A percentile compares a stretch with the other conserved stretches of the same genome.
phyloP scores from a whole-genome alignment of 768 basidiomycete genomes.

The Mycena kentingensis region DNA sequence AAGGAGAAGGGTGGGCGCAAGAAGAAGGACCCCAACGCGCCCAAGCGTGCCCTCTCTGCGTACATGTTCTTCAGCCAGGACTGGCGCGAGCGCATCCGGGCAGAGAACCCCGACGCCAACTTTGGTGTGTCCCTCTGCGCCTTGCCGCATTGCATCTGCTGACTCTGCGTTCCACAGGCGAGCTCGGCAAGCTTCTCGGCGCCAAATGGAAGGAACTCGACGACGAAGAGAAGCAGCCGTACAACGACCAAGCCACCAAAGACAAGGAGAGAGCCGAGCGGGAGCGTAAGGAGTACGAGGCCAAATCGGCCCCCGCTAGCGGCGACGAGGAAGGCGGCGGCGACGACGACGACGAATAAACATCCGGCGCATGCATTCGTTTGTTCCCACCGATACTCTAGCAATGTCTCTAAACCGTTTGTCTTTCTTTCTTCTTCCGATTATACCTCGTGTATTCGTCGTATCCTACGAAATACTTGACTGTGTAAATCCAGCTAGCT shows the following conservation, averaged over 20 bases:
- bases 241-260: constrained; percentile 79
- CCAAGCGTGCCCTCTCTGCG: constrained; percentile 91
- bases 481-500: neutral
- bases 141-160: constrained; percentile 6
- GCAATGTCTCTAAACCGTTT: neutral
- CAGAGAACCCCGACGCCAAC: constrained; percentile 91
- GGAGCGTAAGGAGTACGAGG: constrained; percentile 65
- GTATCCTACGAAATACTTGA: neutral
- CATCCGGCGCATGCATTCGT: no score
- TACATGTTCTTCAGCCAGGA: constrained; percentile 99
- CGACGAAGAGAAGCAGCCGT: constrained; percentile 94
- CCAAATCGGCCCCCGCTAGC: constrained; percentile 31
- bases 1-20: constrained; percentile 40
- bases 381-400: no score
- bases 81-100: constrained; percentile 93
- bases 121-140: constrained; percentile 63
- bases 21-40: constrained; percentile 82
- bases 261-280: constrained; percentile 89
- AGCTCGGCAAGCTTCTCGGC: constrained; percentile 93
- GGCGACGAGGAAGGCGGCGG: constrained; percentile 29
- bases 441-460: neutral
- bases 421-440: neutral
- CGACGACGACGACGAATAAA: neutral
- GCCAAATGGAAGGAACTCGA: constrained; percentile 96
- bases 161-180: constrained; percentile 49